Base-by-base conservation (phyloP, 768 basidiomycete genomes). In the Sistotremastrum niveocremeum region DNA sequence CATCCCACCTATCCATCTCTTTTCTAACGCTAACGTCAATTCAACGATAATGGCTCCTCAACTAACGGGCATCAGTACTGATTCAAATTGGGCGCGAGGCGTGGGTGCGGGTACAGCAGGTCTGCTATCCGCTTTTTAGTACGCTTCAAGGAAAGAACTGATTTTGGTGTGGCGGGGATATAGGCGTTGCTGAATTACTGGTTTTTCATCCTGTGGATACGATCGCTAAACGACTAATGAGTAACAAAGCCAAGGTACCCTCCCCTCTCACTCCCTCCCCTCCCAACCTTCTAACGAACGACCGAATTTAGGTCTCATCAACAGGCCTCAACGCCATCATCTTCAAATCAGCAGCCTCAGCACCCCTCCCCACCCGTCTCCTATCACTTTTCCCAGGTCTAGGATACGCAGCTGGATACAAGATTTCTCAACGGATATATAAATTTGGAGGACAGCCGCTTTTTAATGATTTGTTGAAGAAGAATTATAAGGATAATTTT, bases 361-460 rank as follows among this genome's bases (percentile, higher is more conserved):
- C 87, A 3, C 65, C 86, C 2, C 46, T 85, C 2, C 64, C 68
- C 5, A 68, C 67, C 37, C 86, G 84, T 61, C 72, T 94, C 53
- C 53, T 95, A 11, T 94, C 90, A 3, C 74, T 99, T n/a, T 99
- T 99, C 70, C 94, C 94, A 34, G 94, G 90, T 45, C 78, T 99
- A 3, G 94, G 94, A 2, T 99, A 99, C 60, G 94, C 95, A 4
- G 95, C 94, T 30, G 93, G 95, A 4, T 99, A 98, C 79, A 99
- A 98, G 64, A 67, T 97, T 57, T 65, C 88, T 0, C 91, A 97
- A 65, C 78, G 91, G 44, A 74, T 89, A 56, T 94, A 93, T 79
- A 99, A 95, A 67, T 99, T 98, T 57, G 94, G 94, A 51, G 94
- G 94, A 4, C 94, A 99, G 66, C 94, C 94, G 9, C 98, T 81